These are phyloP conservation scores for Acanthochlamys bracteata DNA, from an alignment of 106 monocot genomes.

Conservation along the genomic window DNA sequence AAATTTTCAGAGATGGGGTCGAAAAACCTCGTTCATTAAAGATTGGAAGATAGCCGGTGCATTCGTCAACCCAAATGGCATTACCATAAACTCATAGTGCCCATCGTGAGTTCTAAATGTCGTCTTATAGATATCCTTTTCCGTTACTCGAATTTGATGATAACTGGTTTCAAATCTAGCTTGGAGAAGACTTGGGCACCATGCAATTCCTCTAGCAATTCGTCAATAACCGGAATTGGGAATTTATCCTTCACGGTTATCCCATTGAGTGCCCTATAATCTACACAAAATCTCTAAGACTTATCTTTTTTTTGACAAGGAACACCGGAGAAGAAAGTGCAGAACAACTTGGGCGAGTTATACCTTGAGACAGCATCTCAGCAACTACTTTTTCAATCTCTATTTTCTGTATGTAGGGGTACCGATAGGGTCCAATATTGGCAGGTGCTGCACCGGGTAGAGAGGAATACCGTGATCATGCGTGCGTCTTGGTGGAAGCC, in stretches of 20 bases:
- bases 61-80: conserved; percentile 1
- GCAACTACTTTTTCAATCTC: not conserved
- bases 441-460: not conserved
- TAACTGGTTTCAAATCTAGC: conserved; percentile 7
- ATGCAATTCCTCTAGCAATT: conserved; percentile 12
- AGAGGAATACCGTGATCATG: not conserved
- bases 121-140: not conserved
- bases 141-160: conserved; percentile 3
- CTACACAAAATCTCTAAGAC: conserved; percentile 1
- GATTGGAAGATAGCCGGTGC: not conserved
- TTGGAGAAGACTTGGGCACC: conserved; percentile 5
- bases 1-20: not conserved
- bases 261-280: not conserved
- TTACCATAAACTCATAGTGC: conserved; percentile 1
- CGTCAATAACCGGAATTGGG: conserved; percentile 12
- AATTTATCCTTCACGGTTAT: conserved; percentile 3
- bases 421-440: not conserved
- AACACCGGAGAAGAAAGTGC: not conserved
- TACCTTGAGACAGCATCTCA: not conserved
- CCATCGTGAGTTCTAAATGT: not conserved
- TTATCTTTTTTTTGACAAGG: conserved; percentile 1
- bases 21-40: not conserved
- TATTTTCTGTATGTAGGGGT: not conserved
- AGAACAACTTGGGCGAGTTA: not conserved
- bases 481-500: no score